phyloP scores from a whole-genome alignment of 1,284 basidiomycete genomes.

The Exobasidium rhododendri region DNA sequence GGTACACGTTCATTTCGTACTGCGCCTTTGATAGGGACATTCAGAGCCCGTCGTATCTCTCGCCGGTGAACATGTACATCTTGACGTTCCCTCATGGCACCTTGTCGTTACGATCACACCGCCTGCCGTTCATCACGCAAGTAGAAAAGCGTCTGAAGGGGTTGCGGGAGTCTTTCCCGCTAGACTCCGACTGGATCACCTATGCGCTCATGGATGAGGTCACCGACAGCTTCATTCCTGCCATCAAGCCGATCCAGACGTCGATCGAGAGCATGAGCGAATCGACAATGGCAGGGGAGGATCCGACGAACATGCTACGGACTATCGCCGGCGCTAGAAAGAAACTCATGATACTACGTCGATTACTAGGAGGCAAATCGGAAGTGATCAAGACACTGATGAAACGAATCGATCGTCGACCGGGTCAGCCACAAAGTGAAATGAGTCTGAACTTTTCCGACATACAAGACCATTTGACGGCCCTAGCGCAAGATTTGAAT shows the following conservation, averaged over 20 bases:
- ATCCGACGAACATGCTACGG: neutral
- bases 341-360: neutral
- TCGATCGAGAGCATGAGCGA: neutral
- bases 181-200: constrained; percentile 9
- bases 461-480: constrained; percentile 11
- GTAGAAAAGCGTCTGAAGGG: constrained; percentile 3
- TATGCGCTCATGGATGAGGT: constrained; percentile 12
- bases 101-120: constrained; percentile 3
- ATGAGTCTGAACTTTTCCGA: constrained; percentile 10
- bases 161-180: neutral
- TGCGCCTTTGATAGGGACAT: constrained; percentile 10
- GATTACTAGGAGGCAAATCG: neutral
- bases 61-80: constrained; percentile 9
- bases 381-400: constrained; percentile 5
- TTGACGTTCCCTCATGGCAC: constrained; percentile 4
- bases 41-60: constrained; percentile 1
- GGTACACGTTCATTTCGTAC: constrained; percentile 9
- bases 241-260: neutral
- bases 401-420: neutral
- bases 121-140: neutral
- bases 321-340: neutral
- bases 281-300: neutral
- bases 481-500: neutral
- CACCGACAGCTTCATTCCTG: constrained; percentile 9
- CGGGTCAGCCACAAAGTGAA: neutral